Evolutionary conservation across 371 early-diverging fungal species (phyloP).

Genomic region (Circinella minor): DNA sequence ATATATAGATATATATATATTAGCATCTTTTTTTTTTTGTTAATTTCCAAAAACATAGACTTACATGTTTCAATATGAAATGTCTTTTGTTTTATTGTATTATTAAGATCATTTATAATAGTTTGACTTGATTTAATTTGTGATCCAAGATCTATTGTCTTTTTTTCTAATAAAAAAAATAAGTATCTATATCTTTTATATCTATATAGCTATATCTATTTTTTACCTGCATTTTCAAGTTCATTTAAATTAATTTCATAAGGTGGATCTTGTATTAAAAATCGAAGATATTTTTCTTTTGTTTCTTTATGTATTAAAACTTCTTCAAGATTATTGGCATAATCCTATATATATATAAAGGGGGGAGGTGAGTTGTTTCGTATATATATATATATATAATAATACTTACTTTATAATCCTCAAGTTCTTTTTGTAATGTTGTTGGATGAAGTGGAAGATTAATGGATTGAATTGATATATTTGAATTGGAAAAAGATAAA

Average conservation of each 20-base stretch:
- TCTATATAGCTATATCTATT: too few species aligned
- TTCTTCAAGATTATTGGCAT: slow-evolving; percentile 8
- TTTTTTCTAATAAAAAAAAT: too few species aligned
- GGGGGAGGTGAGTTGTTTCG: too few species aligned
- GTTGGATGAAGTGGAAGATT: slow-evolving; percentile 11
- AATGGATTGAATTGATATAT: background rate
- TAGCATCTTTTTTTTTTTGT: too few species aligned
- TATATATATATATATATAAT: background rate
- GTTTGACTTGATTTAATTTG: background rate
- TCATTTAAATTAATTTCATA: background rate
- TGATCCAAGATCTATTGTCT: background rate
- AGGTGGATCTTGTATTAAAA: slow-evolving; percentile 9
- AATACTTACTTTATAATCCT: slow-evolving; percentile 12
- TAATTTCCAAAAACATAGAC: too few species aligned
- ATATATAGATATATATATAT: too few species aligned
- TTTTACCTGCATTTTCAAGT: slow-evolving; percentile 2
- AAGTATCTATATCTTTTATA: too few species aligned
- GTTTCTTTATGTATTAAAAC: slow-evolving; percentile 3
- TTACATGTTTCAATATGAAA: slow-evolving; percentile 1
- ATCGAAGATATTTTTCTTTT: slow-evolving; percentile 9
- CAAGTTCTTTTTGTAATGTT: slow-evolving; percentile 11
- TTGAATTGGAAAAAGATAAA: background rate
- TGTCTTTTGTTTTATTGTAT: background rate
- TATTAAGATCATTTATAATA: background rate
- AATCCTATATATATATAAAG: background rate